Evolutionary conservation across 176 grass and related monocot species (phyloP), one percentile per base, ranked within the genome.

Genomic region (Avena insularis): DNA sequence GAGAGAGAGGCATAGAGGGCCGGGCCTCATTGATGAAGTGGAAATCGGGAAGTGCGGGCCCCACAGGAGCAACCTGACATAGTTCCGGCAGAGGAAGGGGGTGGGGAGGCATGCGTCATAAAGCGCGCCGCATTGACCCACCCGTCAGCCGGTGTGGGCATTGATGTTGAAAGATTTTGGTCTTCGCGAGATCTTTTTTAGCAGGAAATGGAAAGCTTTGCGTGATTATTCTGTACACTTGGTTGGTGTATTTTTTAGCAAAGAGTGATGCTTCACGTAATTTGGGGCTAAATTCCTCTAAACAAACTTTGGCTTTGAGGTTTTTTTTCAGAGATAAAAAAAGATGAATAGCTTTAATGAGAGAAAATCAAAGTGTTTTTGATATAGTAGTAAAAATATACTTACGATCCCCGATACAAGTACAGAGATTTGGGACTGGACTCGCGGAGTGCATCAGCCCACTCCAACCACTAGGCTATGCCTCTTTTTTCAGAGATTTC

Each of bases 1-100:
- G 80, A 55, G 49, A 8, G 63, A 9, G 36, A 13, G 70, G 6
- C 5, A 40, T 5, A 40, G 38, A 40, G 38, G 9, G n/a, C 5
- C 17, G 61, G 55, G 49, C 29, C 23, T 25, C 64, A 86, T 86
- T 50, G 81, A 76, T 8, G 62, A 57, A 81, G 63, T 11, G 58
- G 83, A 83, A 45, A 46, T 79, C 50, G 85, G 82, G 85, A 88
- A 81, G 2, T 17, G 78, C 78, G 86, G 69, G 79, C 8, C 80
- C 82, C 78, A 16, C 74, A 64, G 47, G 75, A 75, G 21, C 60
- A 54, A 55, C 62, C 79, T 81, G 75, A 46, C 54, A 53, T 21
- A 57, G 62, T 80, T 62, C 31, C 71, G 58, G 89, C 36, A 59
- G 60, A 40, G 78, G 47, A 59, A 73, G 75, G 71, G 45, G 45